Evolutionary conservation across 139 green algal species (phyloP).

Genomic region (Edaphochlamys debaryana): DNA sequence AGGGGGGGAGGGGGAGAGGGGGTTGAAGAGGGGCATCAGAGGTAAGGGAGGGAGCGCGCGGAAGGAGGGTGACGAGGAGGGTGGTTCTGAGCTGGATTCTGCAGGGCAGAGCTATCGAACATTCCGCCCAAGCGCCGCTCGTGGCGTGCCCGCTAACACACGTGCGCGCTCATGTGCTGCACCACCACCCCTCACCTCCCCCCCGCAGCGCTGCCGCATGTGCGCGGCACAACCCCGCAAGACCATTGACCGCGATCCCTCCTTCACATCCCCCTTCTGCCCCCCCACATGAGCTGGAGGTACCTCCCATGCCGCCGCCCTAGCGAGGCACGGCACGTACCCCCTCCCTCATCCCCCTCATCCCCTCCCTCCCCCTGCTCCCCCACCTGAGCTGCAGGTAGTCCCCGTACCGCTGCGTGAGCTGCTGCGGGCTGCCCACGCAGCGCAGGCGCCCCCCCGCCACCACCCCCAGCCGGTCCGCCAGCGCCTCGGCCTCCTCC

Average conservation of each 20-base stretch:
- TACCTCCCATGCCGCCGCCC: too few relatives aligned
- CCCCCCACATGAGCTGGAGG: too few relatives aligned
- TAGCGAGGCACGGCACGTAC: not conserved
- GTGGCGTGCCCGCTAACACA: too few relatives aligned
- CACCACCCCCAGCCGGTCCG: conserved; percentile 90
- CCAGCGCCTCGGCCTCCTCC: conserved; percentile 94
- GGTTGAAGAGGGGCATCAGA: not conserved
- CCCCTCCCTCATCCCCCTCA: not conserved
- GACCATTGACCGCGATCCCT: not conserved
- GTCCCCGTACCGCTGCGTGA: conserved; percentile 72
- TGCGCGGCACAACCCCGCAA: not conserved
- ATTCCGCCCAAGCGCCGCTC: not conserved
- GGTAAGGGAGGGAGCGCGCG: not conserved
- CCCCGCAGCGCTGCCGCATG: not conserved
- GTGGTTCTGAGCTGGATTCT: too few relatives aligned
- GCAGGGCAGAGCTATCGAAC: too few relatives aligned
- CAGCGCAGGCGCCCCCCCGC: conserved; percentile 78
- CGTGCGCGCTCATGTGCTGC: too few relatives aligned
- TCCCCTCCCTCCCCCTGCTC: not conserved
- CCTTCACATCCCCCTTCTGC: too few relatives aligned
- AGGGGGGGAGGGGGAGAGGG: not conserved
- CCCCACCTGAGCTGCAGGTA: conserved; percentile 38
- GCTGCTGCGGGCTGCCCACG: conserved; percentile 80
- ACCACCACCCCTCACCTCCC: too few relatives aligned
- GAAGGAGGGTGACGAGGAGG: too few relatives aligned